Conservation (phyloP, 768 basidiomycete species). For the Suillus placidus region DNA sequence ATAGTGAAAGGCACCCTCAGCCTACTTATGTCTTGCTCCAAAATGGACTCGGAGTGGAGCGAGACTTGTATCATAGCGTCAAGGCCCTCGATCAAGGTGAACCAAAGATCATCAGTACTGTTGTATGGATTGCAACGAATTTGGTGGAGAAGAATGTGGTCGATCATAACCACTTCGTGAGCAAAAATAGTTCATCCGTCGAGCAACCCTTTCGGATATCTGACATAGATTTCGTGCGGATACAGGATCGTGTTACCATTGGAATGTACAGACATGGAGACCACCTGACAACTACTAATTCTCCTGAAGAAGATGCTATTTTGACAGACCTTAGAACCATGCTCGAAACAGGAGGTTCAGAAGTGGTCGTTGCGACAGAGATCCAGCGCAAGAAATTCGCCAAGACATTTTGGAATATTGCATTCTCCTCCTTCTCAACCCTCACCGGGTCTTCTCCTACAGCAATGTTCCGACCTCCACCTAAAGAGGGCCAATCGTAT, state of each 20-base stretch:
- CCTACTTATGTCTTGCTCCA: conserved; percentile 51
- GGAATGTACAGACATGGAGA: conserved; percentile 58
- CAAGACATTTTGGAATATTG: conserved; percentile 69
- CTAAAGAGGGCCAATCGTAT: conserved; percentile 38
- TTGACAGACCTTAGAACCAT: conserved; percentile 49
- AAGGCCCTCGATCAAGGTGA: conserved; percentile 42
- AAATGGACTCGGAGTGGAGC: conserved; percentile 71
- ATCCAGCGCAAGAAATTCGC: conserved; percentile 64
- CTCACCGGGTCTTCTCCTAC: conserved; percentile 52
- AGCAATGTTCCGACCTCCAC: conserved; percentile 53
- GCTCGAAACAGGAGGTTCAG: conserved; percentile 50
- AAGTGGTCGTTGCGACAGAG: conserved; percentile 51
- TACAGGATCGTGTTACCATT: conserved; percentile 52
- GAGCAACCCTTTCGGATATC: background rate
- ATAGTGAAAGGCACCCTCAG: conserved; percentile 40
- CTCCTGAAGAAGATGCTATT: conserved; percentile 41
- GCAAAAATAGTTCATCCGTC: background rate
- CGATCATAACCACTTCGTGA: conserved; percentile 19
- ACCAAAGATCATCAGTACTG: conserved; percentile 57
- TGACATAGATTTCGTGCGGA: background rate
- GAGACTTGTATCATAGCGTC: conserved; percentile 59
- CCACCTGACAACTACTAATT: conserved; percentile 43
- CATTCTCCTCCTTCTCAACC: conserved; percentile 54
- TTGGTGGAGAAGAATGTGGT: conserved; percentile 49
- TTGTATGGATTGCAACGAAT: conserved; percentile 59